These are phyloP conservation scores for Macrocybe gigantea DNA, from an alignment of 768 basidiomycete species.

Conservation along the genomic window DNA sequence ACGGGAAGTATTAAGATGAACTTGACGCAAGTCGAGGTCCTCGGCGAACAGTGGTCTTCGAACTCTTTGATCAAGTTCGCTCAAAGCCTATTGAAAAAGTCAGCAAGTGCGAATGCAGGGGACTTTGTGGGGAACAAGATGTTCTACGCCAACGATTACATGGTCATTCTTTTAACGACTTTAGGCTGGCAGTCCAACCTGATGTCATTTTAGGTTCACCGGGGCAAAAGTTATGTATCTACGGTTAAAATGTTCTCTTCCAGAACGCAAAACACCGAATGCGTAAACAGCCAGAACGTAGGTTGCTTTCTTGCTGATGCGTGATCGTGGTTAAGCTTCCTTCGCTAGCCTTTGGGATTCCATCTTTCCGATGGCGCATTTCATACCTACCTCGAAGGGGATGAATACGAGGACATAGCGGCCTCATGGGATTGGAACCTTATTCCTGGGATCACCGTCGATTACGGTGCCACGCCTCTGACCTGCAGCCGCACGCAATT, in stretches of 20 bases:
- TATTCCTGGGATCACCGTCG: constrained; percentile 66
- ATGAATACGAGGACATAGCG: constrained; percentile 70
- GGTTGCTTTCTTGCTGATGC: neutral
- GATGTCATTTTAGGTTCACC: constrained; percentile 9
- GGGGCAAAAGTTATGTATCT: constrained; percentile 42
- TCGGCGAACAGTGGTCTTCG: constrained; percentile 35
- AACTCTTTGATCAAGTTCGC: constrained; percentile 17
- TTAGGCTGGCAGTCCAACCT: neutral
- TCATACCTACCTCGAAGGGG: constrained; percentile 58
- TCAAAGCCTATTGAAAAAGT: constrained; percentile 14
- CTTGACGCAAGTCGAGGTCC: constrained; percentile 28
- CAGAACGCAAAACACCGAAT: constrained; percentile 58
- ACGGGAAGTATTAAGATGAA: constrained; percentile 37
- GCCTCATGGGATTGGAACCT: constrained; percentile 77
- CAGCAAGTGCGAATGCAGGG: constrained; percentile 16
- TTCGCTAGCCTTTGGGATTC: constrained; percentile 50
- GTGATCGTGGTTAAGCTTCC: neutral
- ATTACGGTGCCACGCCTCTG: constrained; percentile 53
- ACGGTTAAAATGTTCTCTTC: constrained; percentile 60
- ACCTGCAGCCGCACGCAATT: constrained; percentile 35
- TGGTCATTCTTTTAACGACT: constrained; percentile 3
- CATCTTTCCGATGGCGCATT: constrained; percentile 63
- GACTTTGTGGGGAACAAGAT: constrained; percentile 15
- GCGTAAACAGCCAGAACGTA: constrained; percentile 61
- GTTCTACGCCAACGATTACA: constrained; percentile 20